These are phyloP conservation scores for Herpetospermum pedunculosum DNA, from an alignment of 306 rosid species.

Conservation along the genomic window DNA sequence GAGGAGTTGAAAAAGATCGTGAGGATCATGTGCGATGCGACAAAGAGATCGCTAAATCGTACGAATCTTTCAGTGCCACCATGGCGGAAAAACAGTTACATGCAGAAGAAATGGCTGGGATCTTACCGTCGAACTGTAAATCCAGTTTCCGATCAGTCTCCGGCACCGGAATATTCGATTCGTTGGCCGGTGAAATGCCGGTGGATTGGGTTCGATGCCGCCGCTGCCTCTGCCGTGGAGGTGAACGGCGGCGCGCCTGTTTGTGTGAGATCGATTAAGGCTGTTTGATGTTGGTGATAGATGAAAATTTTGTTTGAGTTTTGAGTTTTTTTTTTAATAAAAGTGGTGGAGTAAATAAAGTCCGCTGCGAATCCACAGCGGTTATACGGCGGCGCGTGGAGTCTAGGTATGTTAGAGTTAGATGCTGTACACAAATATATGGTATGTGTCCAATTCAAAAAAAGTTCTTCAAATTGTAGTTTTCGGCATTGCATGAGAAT, in stretches of 20 bases:
- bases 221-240: slow-evolving; percentile 6
- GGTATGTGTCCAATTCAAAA: neutral
- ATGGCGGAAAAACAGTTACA: slow-evolving; percentile 64
- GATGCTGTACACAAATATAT: too few relatives aligned
- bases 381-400: neutral
- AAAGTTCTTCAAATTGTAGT: too few relatives aligned
- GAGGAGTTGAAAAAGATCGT: slow-evolving; percentile 53
- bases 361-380: neutral
- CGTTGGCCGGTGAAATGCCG: slow-evolving; percentile 22
- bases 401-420: neutral
- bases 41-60: slow-evolving; percentile 37
- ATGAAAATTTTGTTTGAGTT: neutral
- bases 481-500: too few relatives aligned
- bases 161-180: neutral
- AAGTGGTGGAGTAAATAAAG: neutral
- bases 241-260: slow-evolving; percentile 8
- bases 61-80: slow-evolving; percentile 52
- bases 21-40: slow-evolving; percentile 30
- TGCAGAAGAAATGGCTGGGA: slow-evolving; percentile 74
- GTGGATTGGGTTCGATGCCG: slow-evolving; percentile 44
- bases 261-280: slow-evolving; percentile 14
- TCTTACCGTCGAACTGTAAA: slow-evolving; percentile 44
- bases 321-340: neutral
- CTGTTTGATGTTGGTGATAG: neutral
- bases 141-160: slow-evolving; percentile 23